Conservation (phyloP, 108 stramenopile genomes). For the Schizochytrium sp. region DNA sequence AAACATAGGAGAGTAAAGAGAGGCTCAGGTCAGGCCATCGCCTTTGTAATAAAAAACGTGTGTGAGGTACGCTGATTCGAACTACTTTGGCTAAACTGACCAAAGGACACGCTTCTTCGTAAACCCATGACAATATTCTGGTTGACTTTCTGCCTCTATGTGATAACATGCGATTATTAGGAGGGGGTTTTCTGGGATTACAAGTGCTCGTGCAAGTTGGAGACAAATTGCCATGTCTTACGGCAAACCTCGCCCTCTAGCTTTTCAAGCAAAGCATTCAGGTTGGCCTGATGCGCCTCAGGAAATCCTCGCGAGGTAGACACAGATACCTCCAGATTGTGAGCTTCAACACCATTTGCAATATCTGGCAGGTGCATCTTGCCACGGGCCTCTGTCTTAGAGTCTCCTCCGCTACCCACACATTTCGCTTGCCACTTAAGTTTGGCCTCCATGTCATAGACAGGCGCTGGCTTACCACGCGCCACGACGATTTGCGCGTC, state of each 20-base stretch:
- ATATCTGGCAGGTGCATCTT: conserved; percentile 23
- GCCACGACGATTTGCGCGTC: conserved; percentile 44
- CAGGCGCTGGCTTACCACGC: conserved; percentile 11
- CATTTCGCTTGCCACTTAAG: background rate
- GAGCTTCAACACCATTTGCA: conserved; percentile 27
- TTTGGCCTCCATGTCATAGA: conserved; percentile 17
- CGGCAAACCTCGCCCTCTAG: background rate
- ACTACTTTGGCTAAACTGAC: too few relatives aligned
- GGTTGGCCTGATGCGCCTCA: background rate
- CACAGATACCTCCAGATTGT: background rate
- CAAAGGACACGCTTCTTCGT: too few relatives aligned
- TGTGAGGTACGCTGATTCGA: too few relatives aligned
- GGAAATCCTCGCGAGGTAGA: background rate
- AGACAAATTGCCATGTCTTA: background rate
- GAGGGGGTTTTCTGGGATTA: background rate
- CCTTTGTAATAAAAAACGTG: too few relatives aligned
- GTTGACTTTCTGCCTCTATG: too few relatives aligned
- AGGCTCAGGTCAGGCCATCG: too few relatives aligned
- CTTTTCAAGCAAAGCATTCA: background rate
- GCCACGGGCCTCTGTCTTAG: background rate
- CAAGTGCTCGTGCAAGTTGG: background rate
- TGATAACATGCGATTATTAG: too few relatives aligned
- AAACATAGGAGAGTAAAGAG: too few relatives aligned
- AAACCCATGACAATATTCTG: too few relatives aligned
- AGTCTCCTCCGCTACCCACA: background rate